Conservation (phyloP, 1,139 yeast genomes). For the Yamadazyma dushanensis region DNA sequence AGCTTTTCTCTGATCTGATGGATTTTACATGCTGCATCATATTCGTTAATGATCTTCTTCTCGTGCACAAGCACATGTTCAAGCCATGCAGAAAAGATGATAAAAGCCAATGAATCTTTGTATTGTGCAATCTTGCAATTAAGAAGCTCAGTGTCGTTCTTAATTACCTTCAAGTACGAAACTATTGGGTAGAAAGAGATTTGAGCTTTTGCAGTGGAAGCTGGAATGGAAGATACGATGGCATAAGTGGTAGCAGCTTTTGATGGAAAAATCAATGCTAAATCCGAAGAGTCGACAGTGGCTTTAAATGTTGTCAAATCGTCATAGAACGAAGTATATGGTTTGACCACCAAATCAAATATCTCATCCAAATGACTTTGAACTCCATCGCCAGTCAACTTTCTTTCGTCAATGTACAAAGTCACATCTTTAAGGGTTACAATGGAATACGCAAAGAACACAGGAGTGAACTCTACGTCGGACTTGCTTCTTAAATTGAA, state of each 20-base stretch:
- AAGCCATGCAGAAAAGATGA: constrained; percentile 43
- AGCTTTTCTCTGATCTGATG: constrained; percentile 39
- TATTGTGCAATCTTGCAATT: constrained; percentile 44
- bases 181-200: constrained; percentile 34
- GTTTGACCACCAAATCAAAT: constrained; percentile 28
- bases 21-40: constrained; percentile 45
- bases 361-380: constrained; percentile 24
- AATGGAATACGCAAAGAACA: constrained; percentile 49
- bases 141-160: constrained; percentile 38
- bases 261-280: constrained; percentile 32
- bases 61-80: constrained; percentile 34
- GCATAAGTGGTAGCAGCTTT: constrained; percentile 36
- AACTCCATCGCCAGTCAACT: constrained; percentile 24
- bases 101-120: constrained; percentile 45
- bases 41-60: constrained; percentile 31
- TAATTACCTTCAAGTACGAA: constrained; percentile 35
- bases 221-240: constrained; percentile 29
- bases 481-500: constrained; percentile 48
- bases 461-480: constrained; percentile 50
- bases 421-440: constrained; percentile 29
- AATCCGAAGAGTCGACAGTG: constrained; percentile 18
- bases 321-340: constrained; percentile 30
- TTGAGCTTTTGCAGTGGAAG: constrained; percentile 26
- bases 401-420: constrained; percentile 39
- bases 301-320: constrained; percentile 28